phyloP scores from a whole-genome alignment of 108 stramenopile species.

The Chaetoceros tenuissimus region DNA sequence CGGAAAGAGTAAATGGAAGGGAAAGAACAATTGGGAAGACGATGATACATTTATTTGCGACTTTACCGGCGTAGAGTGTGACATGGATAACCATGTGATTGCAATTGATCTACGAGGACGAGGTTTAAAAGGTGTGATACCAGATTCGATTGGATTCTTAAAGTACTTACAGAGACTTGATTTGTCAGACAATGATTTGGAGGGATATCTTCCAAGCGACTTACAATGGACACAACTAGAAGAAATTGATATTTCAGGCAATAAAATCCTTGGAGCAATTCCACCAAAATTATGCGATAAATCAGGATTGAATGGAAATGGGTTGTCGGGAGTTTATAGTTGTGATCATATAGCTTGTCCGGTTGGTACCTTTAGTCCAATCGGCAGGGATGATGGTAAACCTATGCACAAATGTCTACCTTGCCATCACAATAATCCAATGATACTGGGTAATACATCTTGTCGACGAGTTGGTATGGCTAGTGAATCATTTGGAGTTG shows the following conservation, averaged over 20 bases:
- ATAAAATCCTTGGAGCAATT: conserved; percentile 33
- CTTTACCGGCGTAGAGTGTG: conserved; percentile 45
- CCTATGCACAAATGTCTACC: conserved; percentile 14
- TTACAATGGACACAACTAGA: conserved; percentile 41
- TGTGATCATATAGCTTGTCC: conserved; percentile 45
- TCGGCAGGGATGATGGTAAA: conserved; percentile 22
- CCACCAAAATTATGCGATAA: conserved; percentile 46
- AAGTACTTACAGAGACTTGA: conserved; percentile 33
- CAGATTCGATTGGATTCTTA: conserved; percentile 36
- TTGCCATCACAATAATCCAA: conserved; percentile 15
- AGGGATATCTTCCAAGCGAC: conserved; percentile 40
- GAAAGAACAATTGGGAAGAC: conserved; percentile 14
- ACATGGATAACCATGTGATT: conserved; percentile 21
- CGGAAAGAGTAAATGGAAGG: conserved; percentile 2
- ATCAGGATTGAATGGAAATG: conserved; percentile 43
- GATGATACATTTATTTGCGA: conserved; percentile 22
- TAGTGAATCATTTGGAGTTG: no score
- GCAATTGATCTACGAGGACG: conserved; percentile 23
- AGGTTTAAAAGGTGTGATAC: conserved; percentile 36
- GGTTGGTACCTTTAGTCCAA: conserved; percentile 25
- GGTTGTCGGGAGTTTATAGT: conserved; percentile 17
- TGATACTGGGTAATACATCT: no score
- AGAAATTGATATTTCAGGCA: conserved; percentile 35
- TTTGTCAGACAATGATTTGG: conserved; percentile 37
- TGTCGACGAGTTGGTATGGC: no score